phyloP scores from a whole-genome alignment of 345 rosid species.

The Pseudoturritis turrita region DNA sequence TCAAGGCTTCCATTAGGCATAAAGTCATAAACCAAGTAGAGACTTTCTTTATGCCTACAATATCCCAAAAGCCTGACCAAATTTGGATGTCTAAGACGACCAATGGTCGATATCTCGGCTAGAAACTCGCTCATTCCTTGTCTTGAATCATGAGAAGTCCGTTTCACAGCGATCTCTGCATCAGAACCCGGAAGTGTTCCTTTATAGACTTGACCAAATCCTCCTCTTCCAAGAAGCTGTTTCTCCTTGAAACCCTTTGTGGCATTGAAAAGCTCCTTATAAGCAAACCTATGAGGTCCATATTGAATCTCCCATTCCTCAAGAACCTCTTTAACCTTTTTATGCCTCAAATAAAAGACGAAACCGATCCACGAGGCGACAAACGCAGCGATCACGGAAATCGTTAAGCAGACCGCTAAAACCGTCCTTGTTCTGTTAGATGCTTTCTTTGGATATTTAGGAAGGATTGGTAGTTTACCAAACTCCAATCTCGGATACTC shows the following conservation, averaged over 20 bases:
- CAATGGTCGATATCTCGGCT: constrained; percentile 45
- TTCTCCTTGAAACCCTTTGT: constrained; percentile 45
- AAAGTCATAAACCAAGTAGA: constrained; percentile 43
- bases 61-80: constrained; percentile 42
- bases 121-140: constrained; percentile 56
- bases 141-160: constrained; percentile 44
- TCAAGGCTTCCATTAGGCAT: constrained; percentile 59
- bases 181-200: constrained; percentile 41
- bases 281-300: constrained; percentile 50
- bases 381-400: constrained; percentile 16
- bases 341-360: constrained; percentile 23
- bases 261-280: constrained; percentile 40
- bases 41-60: constrained; percentile 38
- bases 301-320: constrained; percentile 53
- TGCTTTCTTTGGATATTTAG: constrained; percentile 40
- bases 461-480: constrained; percentile 32
- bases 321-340: constrained; percentile 32
- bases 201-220: constrained; percentile 51
- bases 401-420: neutral
- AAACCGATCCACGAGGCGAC: constrained; percentile 10
- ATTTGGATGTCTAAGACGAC: constrained; percentile 36
- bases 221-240: constrained; percentile 49
- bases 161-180: constrained; percentile 49
- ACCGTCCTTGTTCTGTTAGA: constrained; percentile 30
- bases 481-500: constrained; percentile 32